Percentiles rank a stretch among this genome's conserved stretches.
phyloP scores from a whole-genome alignment of 345 rosid genomes.

The Gossypium rotundifolium region DNA sequence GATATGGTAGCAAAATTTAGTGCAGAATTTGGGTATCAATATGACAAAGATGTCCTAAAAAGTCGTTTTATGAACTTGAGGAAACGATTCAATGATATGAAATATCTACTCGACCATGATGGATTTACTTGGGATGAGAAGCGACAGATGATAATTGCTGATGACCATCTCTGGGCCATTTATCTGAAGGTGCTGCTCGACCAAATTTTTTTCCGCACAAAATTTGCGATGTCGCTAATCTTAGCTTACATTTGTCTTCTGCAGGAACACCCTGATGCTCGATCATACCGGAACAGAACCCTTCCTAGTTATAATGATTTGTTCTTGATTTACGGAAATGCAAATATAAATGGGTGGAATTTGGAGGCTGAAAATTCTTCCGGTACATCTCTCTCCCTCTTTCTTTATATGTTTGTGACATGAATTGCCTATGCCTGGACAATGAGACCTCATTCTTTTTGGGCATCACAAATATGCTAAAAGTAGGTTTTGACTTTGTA shows the following conservation, averaged over 20 bases:
- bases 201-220: background rate
- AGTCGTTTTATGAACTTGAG: constrained; percentile 31
- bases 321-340: constrained; percentile 40
- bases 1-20: constrained; percentile 38
- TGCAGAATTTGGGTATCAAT: constrained; percentile 36
- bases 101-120: constrained; percentile 17
- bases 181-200: constrained; percentile 32
- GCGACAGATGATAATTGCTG: constrained; percentile 30
- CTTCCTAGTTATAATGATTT: constrained; percentile 46
- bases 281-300: constrained; percentile 23
- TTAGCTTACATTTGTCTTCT: constrained; percentile 15
- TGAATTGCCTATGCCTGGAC: background rate
- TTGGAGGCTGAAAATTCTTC: constrained; percentile 15
- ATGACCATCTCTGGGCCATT: constrained; percentile 31
- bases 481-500: background rate
- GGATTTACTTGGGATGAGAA: constrained; percentile 29
- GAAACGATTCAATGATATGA: constrained; percentile 26
- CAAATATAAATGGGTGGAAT: constrained; percentile 8
- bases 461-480: background rate
- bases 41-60: constrained; percentile 31
- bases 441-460: background rate
- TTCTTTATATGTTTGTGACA: background rate
- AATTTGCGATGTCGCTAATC: background rate
- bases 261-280: constrained; percentile 45
- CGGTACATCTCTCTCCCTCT: constrained; percentile 13